Base-by-base conservation (phyloP, 768 basidiomycete species). In the Leccinellum albellum region DNA sequence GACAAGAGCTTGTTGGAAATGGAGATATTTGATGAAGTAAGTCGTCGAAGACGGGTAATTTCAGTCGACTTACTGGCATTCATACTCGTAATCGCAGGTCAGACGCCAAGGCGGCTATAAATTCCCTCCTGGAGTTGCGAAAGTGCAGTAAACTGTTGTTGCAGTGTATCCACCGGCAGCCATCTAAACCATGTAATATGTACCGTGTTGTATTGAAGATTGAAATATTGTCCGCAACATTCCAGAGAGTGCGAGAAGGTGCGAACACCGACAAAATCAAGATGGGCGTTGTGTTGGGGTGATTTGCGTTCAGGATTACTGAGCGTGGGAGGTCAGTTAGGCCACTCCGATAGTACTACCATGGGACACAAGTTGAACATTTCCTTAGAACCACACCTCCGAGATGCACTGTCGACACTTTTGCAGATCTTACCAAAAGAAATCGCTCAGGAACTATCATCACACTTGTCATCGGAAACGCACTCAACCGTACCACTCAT, bases 21-120 rank as follows among this genome's bases (percentile, higher is more conserved):
- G 87, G 77, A 83, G 29, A 83, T 93, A 53, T 94, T 96, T 65
- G 94, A 95, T 66, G 83, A 88, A 79, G 91, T 91, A 58, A 61
- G 60, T 26, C 8, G 7, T 75, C 54, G 23, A 13, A 28, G 9
- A 12, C 7, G 17, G 12, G 13, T 42, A 13, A 42, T 51, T 54
- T 24, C 24, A 46, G 53, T 57, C 49, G 24, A 59, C 55, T 63
- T n/a, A n/a, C n/a, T n/a, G n/a, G n/a, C 58, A 64, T 45, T 51
- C 51, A 60, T 40, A 59, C 47, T 24, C 56, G 49, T n/a, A 42
- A 47, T 44, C 31, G 29, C 49, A 87, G 86, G 83, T 87, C 48
- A 82, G 87, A 53, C 79, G 78, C 55, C 87, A 89, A 64, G 87
- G 89, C 12, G 79, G 76, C 15, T 91, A 89, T 61, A 68, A 69